Conservation (phyloP, 805 yeast species). For the Yarrowia bubula region DNA sequence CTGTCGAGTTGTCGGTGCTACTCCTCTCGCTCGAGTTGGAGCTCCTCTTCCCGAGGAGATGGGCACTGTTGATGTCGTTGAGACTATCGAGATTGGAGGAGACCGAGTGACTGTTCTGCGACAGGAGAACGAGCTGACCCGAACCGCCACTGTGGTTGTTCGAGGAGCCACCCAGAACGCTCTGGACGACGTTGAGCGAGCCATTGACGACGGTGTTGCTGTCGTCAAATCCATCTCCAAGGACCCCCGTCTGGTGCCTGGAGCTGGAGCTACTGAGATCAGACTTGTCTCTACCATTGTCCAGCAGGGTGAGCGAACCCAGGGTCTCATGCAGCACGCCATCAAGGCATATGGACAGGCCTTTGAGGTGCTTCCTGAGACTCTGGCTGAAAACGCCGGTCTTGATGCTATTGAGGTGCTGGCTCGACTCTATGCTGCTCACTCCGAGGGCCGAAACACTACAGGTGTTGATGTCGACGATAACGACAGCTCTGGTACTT, state of each 20-base stretch:
- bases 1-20: conserved; percentile 95
- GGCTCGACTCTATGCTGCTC: conserved; percentile 85
- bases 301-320: conserved; percentile 86
- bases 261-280: conserved; percentile 94
- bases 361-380: conserved; percentile 89
- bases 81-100: conserved; percentile 93
- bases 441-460: conserved; percentile 51
- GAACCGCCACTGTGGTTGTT: conserved; percentile 88
- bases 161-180: conserved; percentile 96
- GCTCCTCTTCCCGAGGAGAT: conserved; percentile 94
- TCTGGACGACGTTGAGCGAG: conserved; percentile 93
- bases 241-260: conserved; percentile 80
- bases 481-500: conserved; percentile 50
- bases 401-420: conserved; percentile 85
- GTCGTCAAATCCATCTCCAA: conserved; percentile 85
- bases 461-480: conserved; percentile 75
- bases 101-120: conserved; percentile 93
- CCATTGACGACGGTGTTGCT: conserved; percentile 94
- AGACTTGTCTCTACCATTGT: conserved; percentile 79
- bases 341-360: conserved; percentile 93
- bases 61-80: conserved; percentile 83
- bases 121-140: conserved; percentile 62
- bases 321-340: conserved; percentile 89
- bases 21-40: conserved; percentile 90
- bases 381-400: conserved; percentile 92